Evolutionary conservation across 2,329 filamentous ascomycete genomes (phyloP).

Genomic region (Camptophora hylomeconis): DNA sequence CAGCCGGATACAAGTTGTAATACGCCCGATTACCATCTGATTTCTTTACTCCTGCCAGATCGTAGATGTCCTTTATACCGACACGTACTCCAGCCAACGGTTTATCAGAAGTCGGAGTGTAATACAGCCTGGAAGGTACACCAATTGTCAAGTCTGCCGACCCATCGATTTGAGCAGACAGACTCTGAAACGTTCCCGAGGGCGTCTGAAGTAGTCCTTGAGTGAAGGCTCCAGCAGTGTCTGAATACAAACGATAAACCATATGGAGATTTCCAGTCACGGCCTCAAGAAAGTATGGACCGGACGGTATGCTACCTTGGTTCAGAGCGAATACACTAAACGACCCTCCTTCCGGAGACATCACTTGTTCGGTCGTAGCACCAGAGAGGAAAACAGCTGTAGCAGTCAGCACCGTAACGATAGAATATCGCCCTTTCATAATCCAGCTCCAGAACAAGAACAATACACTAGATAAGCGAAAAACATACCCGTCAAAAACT

Average conservation of each 20-base stretch:
- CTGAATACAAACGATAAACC: conserved; percentile 7
- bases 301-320: conserved; percentile 1
- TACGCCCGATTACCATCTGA: conserved; percentile 47
- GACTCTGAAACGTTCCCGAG: conserved; percentile 29
- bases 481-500: too few relatives aligned
- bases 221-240: conserved; percentile 6
- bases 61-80: conserved; percentile 51
- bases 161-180: conserved; percentile 31
- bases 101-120: conserved; percentile 39
- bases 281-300: conserved; percentile 6
- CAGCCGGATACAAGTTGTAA: conserved; percentile 37
- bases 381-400: too few relatives aligned
- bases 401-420: too few relatives aligned
- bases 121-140: conserved; percentile 50
- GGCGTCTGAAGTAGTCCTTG: conserved; percentile 3
- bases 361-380: conserved; percentile 1
- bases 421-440: too few relatives aligned
- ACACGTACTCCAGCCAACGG: conserved; percentile 49
- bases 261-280: conserved; percentile 3
- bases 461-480: too few relatives aligned
- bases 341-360: conserved; percentile 1
- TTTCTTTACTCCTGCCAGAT: conserved; percentile 44
- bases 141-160: conserved; percentile 31
- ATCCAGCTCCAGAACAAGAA: too few relatives aligned
- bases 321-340: neutral